Evolutionary conservation across 1,284 basidiomycete species (phyloP), one percentile per base, ranked within the genome.

Genomic region (Acaromyces ingoldii): DNA sequence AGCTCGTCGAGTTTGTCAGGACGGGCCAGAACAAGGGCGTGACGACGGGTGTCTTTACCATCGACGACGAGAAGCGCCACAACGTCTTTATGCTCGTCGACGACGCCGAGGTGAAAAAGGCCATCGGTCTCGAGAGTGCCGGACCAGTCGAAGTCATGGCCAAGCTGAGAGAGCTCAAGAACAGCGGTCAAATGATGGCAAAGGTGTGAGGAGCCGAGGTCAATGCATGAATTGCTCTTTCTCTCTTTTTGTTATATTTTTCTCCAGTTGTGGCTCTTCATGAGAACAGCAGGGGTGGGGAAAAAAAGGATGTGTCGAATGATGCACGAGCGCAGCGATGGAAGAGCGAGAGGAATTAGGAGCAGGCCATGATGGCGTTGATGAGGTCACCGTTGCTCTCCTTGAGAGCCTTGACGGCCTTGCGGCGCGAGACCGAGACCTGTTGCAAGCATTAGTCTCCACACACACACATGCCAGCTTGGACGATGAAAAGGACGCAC

Each of bases 111-210:
- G 65, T 73, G 24, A 48, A 58, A 45, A 17, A 67, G 81, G 82
- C 70, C 2, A 75, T 80, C 3, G 34, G 55, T 1, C 30, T 51
- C 22, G 17, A 46, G 26, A 78, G 77, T 29, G 77, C 79, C 4
- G 76, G 81, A n/a, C 74, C 81, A 5, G 79, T 81, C 45, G 79
- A 78, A 6, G 80, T 88, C 34, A 91, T 95, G 84, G 81, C 82
- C 57, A 80, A 80, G 48, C 78, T 96, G 44, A 79, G 91, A 47
- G 82, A 85, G 50, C 79, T 85, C 80, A 96, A 96, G 83, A 95
- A 95, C 75, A 49, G 25, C 0, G 67, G 64, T 6, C 50, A 52
- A 45, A 57, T 69, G 42, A 60, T 60, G 51, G 63, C 64, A 19
- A 64, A 54, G 46, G 59, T 67, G 17, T 69, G 29, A 59, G 4